phyloP scores from a whole-genome alignment of 2,329 filamentous ascomycete species.

The Stagonosporopsis cucurbitacearum region DNA sequence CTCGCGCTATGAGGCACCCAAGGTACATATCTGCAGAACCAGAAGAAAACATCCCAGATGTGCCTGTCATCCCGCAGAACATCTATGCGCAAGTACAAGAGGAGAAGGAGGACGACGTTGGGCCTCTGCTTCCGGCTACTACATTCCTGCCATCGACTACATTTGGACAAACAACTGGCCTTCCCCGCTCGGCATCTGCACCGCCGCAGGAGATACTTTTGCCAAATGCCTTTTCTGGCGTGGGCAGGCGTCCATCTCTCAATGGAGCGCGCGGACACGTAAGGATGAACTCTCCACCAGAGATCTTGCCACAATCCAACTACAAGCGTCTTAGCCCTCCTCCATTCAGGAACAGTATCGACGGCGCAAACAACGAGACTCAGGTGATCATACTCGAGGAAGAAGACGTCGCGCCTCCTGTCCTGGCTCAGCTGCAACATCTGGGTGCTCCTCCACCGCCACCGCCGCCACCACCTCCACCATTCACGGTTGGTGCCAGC shows the following conservation, averaged over 20 bases:
- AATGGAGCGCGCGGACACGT: slow-evolving; percentile 46
- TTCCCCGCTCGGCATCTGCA: slow-evolving; percentile 55
- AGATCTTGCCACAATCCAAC: slow-evolving; percentile 39
- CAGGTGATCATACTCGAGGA: slow-evolving; percentile 54
- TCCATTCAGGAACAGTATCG: slow-evolving; percentile 59
- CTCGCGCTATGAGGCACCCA: slow-evolving; percentile 84
- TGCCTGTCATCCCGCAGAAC: slow-evolving; percentile 62
- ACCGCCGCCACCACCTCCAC: slow-evolving; percentile 50
- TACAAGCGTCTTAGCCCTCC: slow-evolving; percentile 49
- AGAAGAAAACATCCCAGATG: slow-evolving; percentile 58
- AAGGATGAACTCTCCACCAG: slow-evolving; percentile 54
- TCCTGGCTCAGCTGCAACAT: slow-evolving; percentile 68
- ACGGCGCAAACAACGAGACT: slow-evolving; percentile 55
- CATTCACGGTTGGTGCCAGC: slow-evolving; percentile 28
- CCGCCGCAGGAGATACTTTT: slow-evolving; percentile 53
- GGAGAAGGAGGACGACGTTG: slow-evolving; percentile 52
- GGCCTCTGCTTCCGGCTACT: slow-evolving; percentile 55
- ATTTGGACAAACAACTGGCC: slow-evolving; percentile 51
- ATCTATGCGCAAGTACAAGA: slow-evolving; percentile 31
- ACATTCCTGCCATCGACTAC: slow-evolving; percentile 57
- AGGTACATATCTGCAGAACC: slow-evolving; percentile 69
- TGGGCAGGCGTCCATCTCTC: slow-evolving; percentile 48
- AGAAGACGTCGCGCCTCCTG: slow-evolving; percentile 53
- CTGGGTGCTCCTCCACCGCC: slow-evolving; percentile 62
- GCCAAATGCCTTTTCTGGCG: slow-evolving; percentile 28